These are phyloP conservation scores for Globisporangium middletonii DNA, from an alignment of 352 stramenopile genomes.

Conservation along the genomic window DNA sequence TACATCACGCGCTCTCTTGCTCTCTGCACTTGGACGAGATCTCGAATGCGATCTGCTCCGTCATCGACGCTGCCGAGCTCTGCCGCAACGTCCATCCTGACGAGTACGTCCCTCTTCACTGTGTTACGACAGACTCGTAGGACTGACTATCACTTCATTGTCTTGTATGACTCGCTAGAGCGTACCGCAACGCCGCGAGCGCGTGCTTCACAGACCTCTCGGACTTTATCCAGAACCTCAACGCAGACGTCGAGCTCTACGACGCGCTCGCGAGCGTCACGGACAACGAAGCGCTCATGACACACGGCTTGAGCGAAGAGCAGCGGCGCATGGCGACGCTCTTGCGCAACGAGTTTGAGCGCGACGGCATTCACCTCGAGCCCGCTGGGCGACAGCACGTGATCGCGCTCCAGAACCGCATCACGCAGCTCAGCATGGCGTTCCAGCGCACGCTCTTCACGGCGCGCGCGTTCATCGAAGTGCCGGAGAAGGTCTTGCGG, in stretches of 20 bases:
- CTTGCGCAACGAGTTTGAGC: constrained; percentile 92
- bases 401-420: constrained; percentile 85
- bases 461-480: constrained; percentile 53
- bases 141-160: neutral
- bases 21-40: constrained; percentile 87
- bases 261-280: constrained; percentile 68
- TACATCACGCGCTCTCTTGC: neutral
- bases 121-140: neutral
- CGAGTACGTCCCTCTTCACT: constrained; percentile 31
- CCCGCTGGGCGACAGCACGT: constrained; percentile 66
- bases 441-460: constrained; percentile 87
- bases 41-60: constrained; percentile 92
- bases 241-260: constrained; percentile 91
- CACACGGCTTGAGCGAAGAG: constrained; percentile 72
- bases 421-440: constrained; percentile 81
- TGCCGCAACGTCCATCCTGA: constrained; percentile 91
- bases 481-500: constrained; percentile 46
- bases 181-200: constrained; percentile 80
- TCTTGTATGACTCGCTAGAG: constrained; percentile 12
- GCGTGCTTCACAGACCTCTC: constrained; percentile 89
- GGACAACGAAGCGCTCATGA: constrained; percentile 41
- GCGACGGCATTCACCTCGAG: constrained; percentile 92
- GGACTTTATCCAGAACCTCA: constrained; percentile 94
- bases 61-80: constrained; percentile 95
- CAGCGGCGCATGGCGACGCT: constrained; percentile 87